phyloP scores from a whole-genome alignment of 176 grass and related monocot species.

The Pontederia paniculata region DNA sequence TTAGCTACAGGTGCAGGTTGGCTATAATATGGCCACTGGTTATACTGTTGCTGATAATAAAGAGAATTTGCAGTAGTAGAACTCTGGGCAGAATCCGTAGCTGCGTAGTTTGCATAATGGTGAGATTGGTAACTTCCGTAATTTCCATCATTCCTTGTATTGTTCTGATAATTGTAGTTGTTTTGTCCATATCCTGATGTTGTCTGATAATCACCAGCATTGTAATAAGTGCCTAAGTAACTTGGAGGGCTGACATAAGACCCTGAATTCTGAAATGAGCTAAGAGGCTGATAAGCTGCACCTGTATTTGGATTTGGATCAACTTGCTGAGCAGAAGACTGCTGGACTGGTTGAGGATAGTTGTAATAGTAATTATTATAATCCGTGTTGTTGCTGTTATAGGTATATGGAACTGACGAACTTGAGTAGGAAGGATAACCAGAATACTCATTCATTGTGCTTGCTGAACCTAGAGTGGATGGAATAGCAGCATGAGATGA shows the following conservation, averaged over 20 bases:
- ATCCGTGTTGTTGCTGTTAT: slow-evolving; percentile 36
- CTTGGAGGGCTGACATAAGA: slow-evolving; percentile 73
- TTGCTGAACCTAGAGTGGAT: slow-evolving; percentile 16
- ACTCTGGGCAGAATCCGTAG: slow-evolving; percentile 43
- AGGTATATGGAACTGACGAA: slow-evolving; percentile 38
- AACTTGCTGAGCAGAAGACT: slow-evolving; percentile 54
- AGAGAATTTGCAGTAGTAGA: slow-evolving; percentile 51
- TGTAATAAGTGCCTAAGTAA: slow-evolving; percentile 94
- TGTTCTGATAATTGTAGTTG: slow-evolving; percentile 72
- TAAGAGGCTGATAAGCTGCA: slow-evolving; percentile 98
- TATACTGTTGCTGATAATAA: slow-evolving; percentile 72
- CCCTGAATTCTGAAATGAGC: slow-evolving; percentile 98
- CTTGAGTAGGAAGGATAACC: slow-evolving; percentile 48
- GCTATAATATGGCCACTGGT: slow-evolving; percentile 63
- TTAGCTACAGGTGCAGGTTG: slow-evolving; percentile 36
- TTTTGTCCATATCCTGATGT: slow-evolving; percentile 52
- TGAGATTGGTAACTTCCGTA: slow-evolving; percentile 32
- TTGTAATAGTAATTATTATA: slow-evolving; percentile 58
- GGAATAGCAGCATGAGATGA: slow-evolving; percentile 26
- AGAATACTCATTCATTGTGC: slow-evolving; percentile 25
- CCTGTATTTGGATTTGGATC: slow-evolving; percentile 91
- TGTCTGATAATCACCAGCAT: slow-evolving; percentile 91
- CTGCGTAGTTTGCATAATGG: slow-evolving; percentile 42
- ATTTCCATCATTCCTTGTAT: slow-evolving; percentile 34
- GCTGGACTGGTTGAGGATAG: slow-evolving; percentile 44